Conservation (phyloP, 1,284 basidiomycete species). For the Baeospora myosura region DNA sequence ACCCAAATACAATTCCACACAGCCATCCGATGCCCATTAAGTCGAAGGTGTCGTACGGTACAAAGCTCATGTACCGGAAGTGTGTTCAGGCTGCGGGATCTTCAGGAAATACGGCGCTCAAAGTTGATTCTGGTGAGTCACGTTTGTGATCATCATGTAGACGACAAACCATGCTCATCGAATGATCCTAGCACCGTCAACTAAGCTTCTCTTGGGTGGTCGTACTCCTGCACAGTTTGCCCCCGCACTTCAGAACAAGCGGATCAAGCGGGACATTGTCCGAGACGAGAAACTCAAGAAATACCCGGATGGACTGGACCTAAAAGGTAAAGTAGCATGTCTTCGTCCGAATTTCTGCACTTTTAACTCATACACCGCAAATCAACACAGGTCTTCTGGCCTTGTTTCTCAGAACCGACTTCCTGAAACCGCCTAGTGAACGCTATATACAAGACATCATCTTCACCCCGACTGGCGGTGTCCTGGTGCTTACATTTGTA, state of each 20-base stretch:
- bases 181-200: constrained; percentile 3
- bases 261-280: constrained; percentile 8
- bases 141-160: background rate
- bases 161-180: background rate
- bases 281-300: constrained; percentile 1
- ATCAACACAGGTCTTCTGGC: constrained; percentile 6
- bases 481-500: constrained; percentile 12
- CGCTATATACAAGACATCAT: constrained; percentile 12
- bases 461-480: constrained; percentile 3
- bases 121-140: constrained; percentile 8
- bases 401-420: constrained; percentile 7
- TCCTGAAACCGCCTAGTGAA: constrained; percentile 1
- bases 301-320: constrained; percentile 6
- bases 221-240: constrained; percentile 2
- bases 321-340: constrained; percentile 1
- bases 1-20: constrained; percentile 4
- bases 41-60: constrained; percentile 8
- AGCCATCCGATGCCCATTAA: constrained; percentile 13
- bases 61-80: background rate
- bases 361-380: no score
- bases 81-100: constrained; percentile 3
- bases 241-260: constrained; percentile 4
- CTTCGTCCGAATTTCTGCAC: background rate
- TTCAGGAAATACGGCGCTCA: constrained; percentile 3
- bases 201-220: constrained; percentile 5